phyloP scores from a whole-genome alignment of 495 filamentous ascomycete genomes.

The Trichoderma gamsii region DNA sequence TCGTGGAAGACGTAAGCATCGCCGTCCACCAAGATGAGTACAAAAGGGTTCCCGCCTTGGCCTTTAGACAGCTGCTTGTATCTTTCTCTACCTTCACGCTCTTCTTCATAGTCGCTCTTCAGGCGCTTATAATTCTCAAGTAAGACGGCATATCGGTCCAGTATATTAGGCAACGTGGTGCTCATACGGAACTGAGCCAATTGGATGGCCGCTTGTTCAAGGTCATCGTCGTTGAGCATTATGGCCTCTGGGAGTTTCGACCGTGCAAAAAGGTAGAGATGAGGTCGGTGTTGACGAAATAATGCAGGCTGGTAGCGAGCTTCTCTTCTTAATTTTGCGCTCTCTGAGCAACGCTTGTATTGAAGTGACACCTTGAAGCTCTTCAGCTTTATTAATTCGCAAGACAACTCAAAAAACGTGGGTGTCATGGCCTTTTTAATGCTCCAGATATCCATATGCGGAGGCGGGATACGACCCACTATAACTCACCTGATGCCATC shows the following conservation, averaged over 20 bases:
- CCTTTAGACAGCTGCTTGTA: constrained; percentile 49
- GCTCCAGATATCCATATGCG: no score
- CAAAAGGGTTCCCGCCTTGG: constrained; percentile 54
- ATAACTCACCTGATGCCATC: no score
- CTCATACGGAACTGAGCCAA: background rate
- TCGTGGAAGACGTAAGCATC: constrained; percentile 60
- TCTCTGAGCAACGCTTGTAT: no score
- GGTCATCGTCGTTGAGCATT: constrained; percentile 13
- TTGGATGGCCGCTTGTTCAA: constrained; percentile 6
- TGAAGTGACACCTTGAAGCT: no score
- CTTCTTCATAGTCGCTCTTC: constrained; percentile 53
- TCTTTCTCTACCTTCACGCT: constrained; percentile 46
- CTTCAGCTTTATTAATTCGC: no score
- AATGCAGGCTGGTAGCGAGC: no score
- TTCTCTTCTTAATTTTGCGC: no score
- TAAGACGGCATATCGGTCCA: constrained; percentile 37
- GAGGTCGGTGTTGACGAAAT: no score
- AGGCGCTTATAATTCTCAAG: constrained; percentile 46
- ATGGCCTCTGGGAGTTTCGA: background rate
- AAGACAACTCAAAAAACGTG: no score
- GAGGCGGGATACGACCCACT: no score
- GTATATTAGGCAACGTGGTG: constrained; percentile 29
- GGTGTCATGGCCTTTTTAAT: no score
- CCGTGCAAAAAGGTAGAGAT: no score
- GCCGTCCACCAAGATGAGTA: constrained; percentile 55